Conservation (phyloP, 2,329 filamentous ascomycete genomes). For the Sarocladiaceae sp. region DNA sequence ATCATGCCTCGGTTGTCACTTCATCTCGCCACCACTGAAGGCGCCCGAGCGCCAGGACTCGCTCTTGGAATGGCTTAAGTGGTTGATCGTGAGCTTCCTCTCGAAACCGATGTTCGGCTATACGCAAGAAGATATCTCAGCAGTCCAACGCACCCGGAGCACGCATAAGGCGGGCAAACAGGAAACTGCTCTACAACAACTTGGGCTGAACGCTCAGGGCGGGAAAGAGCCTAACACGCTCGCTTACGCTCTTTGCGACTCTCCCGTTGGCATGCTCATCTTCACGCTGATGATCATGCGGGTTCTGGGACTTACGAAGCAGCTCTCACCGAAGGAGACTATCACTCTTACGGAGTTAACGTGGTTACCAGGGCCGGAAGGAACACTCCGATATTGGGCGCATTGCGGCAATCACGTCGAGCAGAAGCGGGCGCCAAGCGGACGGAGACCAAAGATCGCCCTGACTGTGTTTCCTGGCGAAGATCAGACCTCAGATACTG, state of each 20-base stretch:
- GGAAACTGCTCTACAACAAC: constrained; percentile 14
- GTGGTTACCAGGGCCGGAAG: constrained; percentile 64
- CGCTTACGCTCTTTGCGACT: constrained; percentile 59
- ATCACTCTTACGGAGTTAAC: constrained; percentile 58
- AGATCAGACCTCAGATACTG: constrained; percentile 14
- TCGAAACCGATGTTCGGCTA: constrained; percentile 52
- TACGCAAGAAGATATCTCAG: constrained; percentile 43
- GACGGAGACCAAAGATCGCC: constrained; percentile 33
- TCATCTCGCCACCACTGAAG: constrained; percentile 52
- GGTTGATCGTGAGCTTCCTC: constrained; percentile 48
- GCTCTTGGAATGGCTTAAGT: constrained; percentile 49
- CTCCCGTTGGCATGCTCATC: constrained; percentile 53
- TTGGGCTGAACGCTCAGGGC: constrained; percentile 25
- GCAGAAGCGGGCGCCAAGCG: constrained; percentile 16
- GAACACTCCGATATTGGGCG: constrained; percentile 53
- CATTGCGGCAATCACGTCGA: constrained; percentile 32
- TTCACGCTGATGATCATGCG: constrained; percentile 46
- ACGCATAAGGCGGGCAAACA: constrained; percentile 11
- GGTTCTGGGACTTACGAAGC: constrained; percentile 32
- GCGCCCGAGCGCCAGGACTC: constrained; percentile 41
- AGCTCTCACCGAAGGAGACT: constrained; percentile 47
- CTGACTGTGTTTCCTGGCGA: constrained; percentile 45
- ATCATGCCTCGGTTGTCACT: constrained; percentile 56
- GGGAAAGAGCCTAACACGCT: constrained; percentile 48
- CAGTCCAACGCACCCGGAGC: constrained; percentile 19